These are phyloP conservation scores for Adansonia grandidieri DNA, from an alignment of 441 rosid species.

Conservation along the genomic window DNA sequence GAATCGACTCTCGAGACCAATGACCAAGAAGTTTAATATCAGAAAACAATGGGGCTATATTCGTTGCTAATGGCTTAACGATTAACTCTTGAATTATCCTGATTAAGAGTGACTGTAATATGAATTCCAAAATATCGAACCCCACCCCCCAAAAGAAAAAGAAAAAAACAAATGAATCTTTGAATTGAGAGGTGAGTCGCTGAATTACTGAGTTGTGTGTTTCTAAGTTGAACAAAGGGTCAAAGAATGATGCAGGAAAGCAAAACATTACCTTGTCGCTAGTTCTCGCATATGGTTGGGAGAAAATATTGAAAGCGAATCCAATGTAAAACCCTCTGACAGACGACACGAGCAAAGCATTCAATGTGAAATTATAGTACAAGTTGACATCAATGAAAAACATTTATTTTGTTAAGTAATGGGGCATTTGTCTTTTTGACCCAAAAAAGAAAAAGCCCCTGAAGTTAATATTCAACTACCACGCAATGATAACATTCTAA, in stretches of 20 bases:
- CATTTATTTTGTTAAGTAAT: background rate
- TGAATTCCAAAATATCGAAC: background rate
- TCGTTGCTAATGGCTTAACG: background rate
- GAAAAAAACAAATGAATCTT: background rate
- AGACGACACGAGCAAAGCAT: background rate
- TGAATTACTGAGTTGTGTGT: background rate
- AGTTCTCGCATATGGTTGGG: background rate
- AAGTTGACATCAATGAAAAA: background rate
- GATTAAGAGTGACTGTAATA: background rate
- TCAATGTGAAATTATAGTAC: background rate
- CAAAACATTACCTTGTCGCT: background rate
- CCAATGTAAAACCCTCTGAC: background rate
- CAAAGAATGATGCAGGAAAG: background rate
- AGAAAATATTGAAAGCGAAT: constrained; percentile 11
- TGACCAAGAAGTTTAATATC: no score
- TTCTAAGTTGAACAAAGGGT: background rate
- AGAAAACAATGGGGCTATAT: no score
- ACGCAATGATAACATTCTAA: background rate
- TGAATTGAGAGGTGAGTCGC: background rate
- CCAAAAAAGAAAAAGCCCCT: background rate
- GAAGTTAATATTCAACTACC: constrained; percentile 8
- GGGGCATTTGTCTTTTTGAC: no score
- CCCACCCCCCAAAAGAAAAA: background rate
- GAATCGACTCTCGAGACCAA: no score
- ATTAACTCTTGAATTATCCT: background rate